phyloP scores from a whole-genome alignment of 2,329 filamentous ascomycete species.

The Phialocephala subalpina region DNA sequence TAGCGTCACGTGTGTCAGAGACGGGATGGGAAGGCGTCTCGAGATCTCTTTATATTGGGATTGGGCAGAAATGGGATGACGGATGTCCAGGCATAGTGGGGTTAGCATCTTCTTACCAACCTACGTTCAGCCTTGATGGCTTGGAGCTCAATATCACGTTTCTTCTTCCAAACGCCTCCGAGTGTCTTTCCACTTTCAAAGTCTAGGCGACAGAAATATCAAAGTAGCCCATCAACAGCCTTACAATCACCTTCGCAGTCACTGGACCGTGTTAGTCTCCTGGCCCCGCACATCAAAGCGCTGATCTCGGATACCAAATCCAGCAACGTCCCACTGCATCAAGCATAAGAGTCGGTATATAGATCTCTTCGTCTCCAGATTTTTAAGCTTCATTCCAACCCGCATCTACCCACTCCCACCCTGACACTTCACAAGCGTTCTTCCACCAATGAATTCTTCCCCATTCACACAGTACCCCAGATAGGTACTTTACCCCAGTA shows the following conservation, averaged over 20 bases:
- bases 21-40: neutral
- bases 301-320: constrained; percentile 2
- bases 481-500: neutral
- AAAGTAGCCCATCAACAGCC: neutral
- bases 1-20: neutral
- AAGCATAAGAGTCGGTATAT: constrained; percentile 4
- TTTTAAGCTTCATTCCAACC: neutral
- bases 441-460: constrained; percentile 4
- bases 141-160: neutral
- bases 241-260: neutral
- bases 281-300: neutral
- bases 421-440: neutral
- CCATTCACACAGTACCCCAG: neutral
- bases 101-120: neutral
- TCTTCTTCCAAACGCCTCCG: neutral
- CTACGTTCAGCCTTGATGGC: constrained; percentile 3
- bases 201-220: neutral
- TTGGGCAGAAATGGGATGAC: neutral
- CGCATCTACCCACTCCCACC: neutral
- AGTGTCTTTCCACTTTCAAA: neutral
- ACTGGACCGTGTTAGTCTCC: too few relatives aligned
- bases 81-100: constrained; percentile 1
- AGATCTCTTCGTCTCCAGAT: neutral
- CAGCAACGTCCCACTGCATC: neutral
- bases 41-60: constrained; percentile 2